Conservation (phyloP, 805 yeast genomes). For the Nakazawaea pomicola region DNA sequence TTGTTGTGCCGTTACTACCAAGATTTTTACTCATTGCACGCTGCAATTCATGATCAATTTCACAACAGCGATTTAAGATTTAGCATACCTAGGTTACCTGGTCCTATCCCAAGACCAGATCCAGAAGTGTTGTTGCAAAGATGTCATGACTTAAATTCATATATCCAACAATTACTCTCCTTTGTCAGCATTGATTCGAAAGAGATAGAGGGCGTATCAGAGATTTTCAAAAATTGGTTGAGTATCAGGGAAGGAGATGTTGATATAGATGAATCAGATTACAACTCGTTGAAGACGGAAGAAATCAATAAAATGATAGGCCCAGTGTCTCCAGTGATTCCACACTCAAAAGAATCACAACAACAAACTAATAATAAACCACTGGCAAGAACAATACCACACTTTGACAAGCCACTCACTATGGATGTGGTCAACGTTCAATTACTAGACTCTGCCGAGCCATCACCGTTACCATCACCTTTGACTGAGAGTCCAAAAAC, state of each 20-base stretch:
- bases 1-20: slow-evolving; percentile 44
- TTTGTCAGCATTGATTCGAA: slow-evolving; percentile 20
- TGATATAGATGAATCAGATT: slow-evolving; percentile 16
- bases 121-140: slow-evolving; percentile 28
- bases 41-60: slow-evolving; percentile 24
- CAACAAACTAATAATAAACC: too few species aligned
- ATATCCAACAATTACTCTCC: slow-evolving; percentile 27
- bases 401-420: too few species aligned
- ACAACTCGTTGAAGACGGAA: slow-evolving; percentile 17
- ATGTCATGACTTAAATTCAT: slow-evolving; percentile 35
- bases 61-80: slow-evolving; percentile 9
- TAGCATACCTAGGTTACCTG: slow-evolving; percentile 38
- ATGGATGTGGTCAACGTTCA: slow-evolving; percentile 15
- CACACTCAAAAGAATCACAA: too few species aligned
- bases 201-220: slow-evolving; percentile 10
- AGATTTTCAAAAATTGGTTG: slow-evolving; percentile 25
- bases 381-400: too few species aligned
- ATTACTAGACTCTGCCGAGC: slow-evolving; percentile 6
- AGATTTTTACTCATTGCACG: slow-evolving; percentile 44
- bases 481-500: neutral
- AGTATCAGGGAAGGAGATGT: slow-evolving; percentile 26
- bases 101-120: slow-evolving; percentile 38
- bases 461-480: slow-evolving; percentile 11
- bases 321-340: slow-evolving; percentile 16
- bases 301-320: slow-evolving; percentile 21